Conservation (phyloP, 192 early-diverging fungal species). For the Coemansia furcata region DNA sequence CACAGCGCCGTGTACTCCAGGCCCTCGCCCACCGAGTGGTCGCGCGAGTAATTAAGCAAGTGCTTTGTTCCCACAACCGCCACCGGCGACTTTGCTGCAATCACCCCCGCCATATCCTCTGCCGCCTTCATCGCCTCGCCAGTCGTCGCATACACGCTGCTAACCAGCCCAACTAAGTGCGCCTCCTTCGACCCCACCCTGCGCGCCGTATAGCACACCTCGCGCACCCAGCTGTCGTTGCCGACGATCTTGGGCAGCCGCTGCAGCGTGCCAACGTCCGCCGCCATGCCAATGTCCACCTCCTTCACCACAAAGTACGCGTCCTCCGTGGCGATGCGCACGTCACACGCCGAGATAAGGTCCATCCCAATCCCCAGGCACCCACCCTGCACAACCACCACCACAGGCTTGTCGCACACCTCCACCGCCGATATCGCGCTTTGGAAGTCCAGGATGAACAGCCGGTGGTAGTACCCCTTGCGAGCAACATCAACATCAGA, state of each 20-base stretch:
- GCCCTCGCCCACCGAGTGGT: conserved; percentile 88
- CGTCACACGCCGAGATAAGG: conserved; percentile 88
- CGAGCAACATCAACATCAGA: conserved; percentile 24
- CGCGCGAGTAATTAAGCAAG: conserved; percentile 85
- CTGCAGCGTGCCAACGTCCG: conserved; percentile 93
- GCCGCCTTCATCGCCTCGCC: conserved; percentile 49
- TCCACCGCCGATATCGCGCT: conserved; percentile 77
- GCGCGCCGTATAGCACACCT: conserved; percentile 84
- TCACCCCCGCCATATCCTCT: conserved; percentile 64
- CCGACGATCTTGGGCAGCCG: conserved; percentile 92
- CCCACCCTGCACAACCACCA: conserved; percentile 79
- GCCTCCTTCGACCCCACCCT: conserved; percentile 68
- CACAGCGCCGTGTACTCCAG: conserved; percentile 84
- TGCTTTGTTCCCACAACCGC: conserved; percentile 86
- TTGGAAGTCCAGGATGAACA: conserved; percentile 57
- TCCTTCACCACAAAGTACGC: conserved; percentile 86
- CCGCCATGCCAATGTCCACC: conserved; percentile 91
- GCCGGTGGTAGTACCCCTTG: conserved; percentile 48
- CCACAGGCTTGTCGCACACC: conserved; percentile 81
- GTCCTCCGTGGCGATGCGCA: conserved; percentile 76
- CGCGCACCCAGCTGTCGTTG: conserved; percentile 87
- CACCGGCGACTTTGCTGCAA: conserved; percentile 89
- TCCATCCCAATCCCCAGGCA: conserved; percentile 90
- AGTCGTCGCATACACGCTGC: conserved; percentile 46
- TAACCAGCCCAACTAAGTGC: conserved; percentile 58